Evolutionary conservation across 2,329 filamentous ascomycete genomes (phyloP).

Genomic region (Diaporthe sp.): DNA sequence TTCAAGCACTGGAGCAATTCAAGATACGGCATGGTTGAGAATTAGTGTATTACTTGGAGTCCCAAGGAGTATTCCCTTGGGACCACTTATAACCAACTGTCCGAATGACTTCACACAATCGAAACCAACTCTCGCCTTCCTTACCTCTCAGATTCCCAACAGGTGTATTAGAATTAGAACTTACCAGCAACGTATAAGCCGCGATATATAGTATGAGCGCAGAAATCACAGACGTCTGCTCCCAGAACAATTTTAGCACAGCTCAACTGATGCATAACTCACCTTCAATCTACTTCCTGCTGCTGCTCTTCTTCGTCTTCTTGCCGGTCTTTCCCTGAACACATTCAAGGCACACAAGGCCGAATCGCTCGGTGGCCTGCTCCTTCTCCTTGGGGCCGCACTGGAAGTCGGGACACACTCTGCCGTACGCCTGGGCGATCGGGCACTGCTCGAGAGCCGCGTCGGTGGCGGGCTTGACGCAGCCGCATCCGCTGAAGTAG

Average conservation of each 20-base stretch:
- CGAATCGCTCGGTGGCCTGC: conserved; percentile 25
- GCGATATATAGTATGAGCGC: not conserved
- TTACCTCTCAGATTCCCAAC: not conserved
- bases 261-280: conserved; percentile 15
- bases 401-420: conserved; percentile 23
- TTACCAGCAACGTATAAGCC: conserved; percentile 1
- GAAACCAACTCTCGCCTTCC: not conserved
- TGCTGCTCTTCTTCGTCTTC: conserved; percentile 30
- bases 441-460: conserved; percentile 8
- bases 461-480: not conserved
- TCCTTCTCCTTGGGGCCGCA: conserved; percentile 2
- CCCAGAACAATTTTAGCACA: not conserved
- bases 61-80: not conserved
- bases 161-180: not conserved
- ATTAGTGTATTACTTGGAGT: not conserved
- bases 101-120: not conserved
- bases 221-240: not conserved
- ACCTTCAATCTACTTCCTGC: conserved; percentile 23
- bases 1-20: not conserved
- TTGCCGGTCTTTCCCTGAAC: conserved; percentile 1
- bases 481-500: conserved; percentile 35
- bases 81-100: not conserved
- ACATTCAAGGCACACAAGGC: conserved; percentile 34
- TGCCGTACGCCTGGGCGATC: conserved; percentile 9
- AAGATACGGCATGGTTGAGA: not conserved